These are phyloP conservation scores for Curvularia lunata DNA, from an alignment of 2,329 filamentous ascomycete genomes.

Conservation along the genomic window DNA sequence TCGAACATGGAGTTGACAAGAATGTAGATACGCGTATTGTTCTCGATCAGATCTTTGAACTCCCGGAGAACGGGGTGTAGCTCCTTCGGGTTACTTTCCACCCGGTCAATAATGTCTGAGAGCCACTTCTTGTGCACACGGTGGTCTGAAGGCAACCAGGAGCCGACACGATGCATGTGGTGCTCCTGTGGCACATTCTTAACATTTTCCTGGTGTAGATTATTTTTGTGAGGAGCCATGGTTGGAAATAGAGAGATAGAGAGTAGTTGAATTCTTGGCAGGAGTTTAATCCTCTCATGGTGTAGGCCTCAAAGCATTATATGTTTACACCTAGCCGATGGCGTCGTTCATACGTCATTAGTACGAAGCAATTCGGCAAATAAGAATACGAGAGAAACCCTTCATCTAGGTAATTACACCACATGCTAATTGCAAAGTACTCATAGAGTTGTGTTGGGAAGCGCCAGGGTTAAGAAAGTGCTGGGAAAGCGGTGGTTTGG, in stretches of 20 bases:
- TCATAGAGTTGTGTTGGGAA: neutral
- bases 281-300: neutral
- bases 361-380: neutral
- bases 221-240: constrained; percentile 1
- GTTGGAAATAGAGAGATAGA: neutral
- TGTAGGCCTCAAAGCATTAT: neutral
- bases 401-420: neutral
- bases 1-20: constrained; percentile 72
- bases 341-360: constrained; percentile 10
- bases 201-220: constrained; percentile 18
- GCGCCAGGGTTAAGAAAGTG: neutral
- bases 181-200: constrained; percentile 28
- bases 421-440: neutral
- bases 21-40: constrained; percentile 68
- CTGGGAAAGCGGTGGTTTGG: too few species aligned
- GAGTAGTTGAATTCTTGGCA: neutral
- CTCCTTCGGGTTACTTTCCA: constrained; percentile 58
- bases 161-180: constrained; percentile 25
- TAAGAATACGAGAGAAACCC: too few species aligned
- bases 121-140: constrained; percentile 69
- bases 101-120: constrained; percentile 60
- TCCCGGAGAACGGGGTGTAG: constrained; percentile 68
- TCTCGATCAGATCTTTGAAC: constrained; percentile 71
- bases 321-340: neutral
- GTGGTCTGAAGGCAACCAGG: constrained; percentile 69